Evolutionary conservation across 75 land plant genomes (phyloP), one percentile per base, ranked within the genome.

Genomic region (Pinus taeda): DNA sequence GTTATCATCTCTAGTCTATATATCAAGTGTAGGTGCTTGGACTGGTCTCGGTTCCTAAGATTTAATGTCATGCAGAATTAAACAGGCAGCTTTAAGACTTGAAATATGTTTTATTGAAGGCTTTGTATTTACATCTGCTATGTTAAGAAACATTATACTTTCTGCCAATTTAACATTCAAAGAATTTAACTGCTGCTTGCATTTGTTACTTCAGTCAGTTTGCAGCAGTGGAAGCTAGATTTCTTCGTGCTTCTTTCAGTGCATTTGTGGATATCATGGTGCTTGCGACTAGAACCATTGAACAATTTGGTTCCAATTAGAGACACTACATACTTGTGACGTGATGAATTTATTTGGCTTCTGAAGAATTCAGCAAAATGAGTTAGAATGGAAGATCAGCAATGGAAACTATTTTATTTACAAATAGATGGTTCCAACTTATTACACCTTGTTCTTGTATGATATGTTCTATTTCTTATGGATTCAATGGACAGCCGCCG

Each of bases 231-330:
- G 98, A 95, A 80, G 97, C 92, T 39, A 89, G 96, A 64, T 95
- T 95, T 81, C 85, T 95, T n/a, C 91, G 98, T 64, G 98, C 95
- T 55, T 94, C 98, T 29, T 94, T 87, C 77, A 94, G 87, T 83
- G 90, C 98, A 15, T 92, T 96, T 73, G 78, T 89, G 53, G 96
- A 93, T 81, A 80, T 89, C 30, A 85, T 93, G 9, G 82, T 85
- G 4, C 85, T 91, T 57, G 88, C 94, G 15, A 91, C 94, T n/a
- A 85, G 81, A 37, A 86, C 92, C 45, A 88, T 91, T 17, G 97
- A 95, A 88, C 88, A 93, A 76, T 91, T 90, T 83, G 95, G 91
- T 14, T 75, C 70, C 60, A n/a, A n/a, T 62, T 62, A n/a, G 24
- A 62, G 64, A 22, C 24, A 22, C 12, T 62, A 11, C 12, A 62